Evolutionary conservation across 306 rosid species (phyloP).

Genomic region (Betula pendula): DNA sequence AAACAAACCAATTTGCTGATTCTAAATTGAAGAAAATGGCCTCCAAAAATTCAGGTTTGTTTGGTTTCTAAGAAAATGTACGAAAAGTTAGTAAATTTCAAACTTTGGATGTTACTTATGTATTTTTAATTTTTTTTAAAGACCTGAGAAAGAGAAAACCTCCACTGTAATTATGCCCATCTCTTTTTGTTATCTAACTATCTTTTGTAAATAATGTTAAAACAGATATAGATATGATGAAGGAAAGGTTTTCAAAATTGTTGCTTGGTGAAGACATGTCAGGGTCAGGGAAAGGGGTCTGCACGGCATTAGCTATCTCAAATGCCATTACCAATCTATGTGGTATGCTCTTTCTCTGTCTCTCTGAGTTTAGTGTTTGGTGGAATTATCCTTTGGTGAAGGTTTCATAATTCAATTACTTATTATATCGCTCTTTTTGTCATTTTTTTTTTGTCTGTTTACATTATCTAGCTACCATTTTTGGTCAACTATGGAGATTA

Average conservation of each 20-base stretch:
- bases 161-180: neutral
- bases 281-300: slow-evolving; percentile 64
- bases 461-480: slow-evolving; percentile 41
- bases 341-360: slow-evolving; percentile 34
- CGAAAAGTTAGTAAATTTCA: neutral
- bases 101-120: neutral
- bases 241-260: slow-evolving; percentile 57
- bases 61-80: neutral
- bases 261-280: slow-evolving; percentile 69
- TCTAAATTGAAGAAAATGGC: slow-evolving; percentile 35
- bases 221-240: slow-evolving; percentile 62
- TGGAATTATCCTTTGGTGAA: neutral
- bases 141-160: neutral
- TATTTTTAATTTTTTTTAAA: neutral
- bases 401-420: neutral
- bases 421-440: neutral
- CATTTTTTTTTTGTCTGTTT: neutral
- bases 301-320: slow-evolving; percentile 53
- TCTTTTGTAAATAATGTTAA: neutral
- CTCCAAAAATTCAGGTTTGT: slow-evolving; percentile 67
- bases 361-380: neutral
- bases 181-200: neutral
- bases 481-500: slow-evolving; percentile 63
- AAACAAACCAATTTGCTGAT: slow-evolving; percentile 36
- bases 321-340: slow-evolving; percentile 64